A percentile compares a stretch with the other conserved stretches of the same genome.
Conservation (phyloP, 176 grass and related monocot species). For the Chrysopogon serrulatus region DNA sequence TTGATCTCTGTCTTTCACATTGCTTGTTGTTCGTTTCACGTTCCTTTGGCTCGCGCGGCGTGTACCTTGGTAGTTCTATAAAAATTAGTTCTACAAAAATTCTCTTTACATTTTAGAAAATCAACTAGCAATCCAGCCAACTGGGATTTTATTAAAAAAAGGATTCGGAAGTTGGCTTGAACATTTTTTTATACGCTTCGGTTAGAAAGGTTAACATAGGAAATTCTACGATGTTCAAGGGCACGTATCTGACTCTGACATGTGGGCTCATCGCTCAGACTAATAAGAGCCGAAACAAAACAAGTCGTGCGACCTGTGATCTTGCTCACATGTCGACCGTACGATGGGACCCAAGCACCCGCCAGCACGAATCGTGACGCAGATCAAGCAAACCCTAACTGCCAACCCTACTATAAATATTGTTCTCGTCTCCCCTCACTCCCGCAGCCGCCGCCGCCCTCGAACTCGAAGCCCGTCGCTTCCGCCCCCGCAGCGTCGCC, state of each 20-base stretch:
- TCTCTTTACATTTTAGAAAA: no score
- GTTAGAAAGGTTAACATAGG: neutral
- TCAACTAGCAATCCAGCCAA: no score
- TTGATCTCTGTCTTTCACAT: neutral
- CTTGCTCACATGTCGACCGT: neutral
- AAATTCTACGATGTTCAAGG: neutral
- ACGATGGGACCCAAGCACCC: neutral
- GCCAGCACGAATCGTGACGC: slow-evolving; percentile 15
- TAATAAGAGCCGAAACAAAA: neutral
- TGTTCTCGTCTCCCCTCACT: neutral
- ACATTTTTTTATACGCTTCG: neutral
- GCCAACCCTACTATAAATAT: slow-evolving; percentile 6
- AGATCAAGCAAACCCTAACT: slow-evolving; percentile 18
- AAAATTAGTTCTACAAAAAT: no score
- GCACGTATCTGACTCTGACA: neutral
- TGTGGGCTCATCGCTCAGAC: neutral
- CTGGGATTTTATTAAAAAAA: no score
- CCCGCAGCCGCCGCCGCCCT: neutral
- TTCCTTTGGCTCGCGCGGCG: neutral
- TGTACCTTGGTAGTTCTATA: neutral
- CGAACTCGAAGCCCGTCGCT: neutral
- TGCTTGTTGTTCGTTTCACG: neutral
- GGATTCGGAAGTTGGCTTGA: no score
- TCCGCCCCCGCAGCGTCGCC: neutral
- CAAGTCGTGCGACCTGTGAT: neutral